These are phyloP conservation scores for Citrus medica DNA, from an alignment of 345 rosid genomes.

Conservation along the genomic window DNA sequence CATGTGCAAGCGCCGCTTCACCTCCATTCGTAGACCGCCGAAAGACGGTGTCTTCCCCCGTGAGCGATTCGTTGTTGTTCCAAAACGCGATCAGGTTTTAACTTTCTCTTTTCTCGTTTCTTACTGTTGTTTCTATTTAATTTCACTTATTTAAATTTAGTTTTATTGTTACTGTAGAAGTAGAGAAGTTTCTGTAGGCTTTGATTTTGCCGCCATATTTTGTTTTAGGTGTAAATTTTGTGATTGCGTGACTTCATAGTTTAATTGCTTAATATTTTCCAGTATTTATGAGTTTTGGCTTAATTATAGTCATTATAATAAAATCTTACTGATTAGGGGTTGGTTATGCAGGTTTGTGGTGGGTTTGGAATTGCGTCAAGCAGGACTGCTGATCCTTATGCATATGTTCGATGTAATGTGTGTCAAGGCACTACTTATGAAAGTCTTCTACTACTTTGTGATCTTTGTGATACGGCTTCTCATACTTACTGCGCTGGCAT, in stretches of 20 bases:
- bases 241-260: neutral
- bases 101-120: neutral
- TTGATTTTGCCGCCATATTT: neutral
- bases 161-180: neutral
- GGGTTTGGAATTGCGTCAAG: constrained; percentile 28
- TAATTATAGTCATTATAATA: neutral
- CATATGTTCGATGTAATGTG: constrained; percentile 31
- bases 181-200: neutral
- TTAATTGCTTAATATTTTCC: neutral
- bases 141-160: neutral
- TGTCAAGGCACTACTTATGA: constrained; percentile 40
- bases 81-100: constrained; percentile 50
- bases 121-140: neutral
- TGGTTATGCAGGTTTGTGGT: constrained; percentile 35
- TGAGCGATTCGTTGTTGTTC: constrained; percentile 37
- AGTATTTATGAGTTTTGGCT: neutral
- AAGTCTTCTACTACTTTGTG: constrained; percentile 46
- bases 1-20: constrained; percentile 54
- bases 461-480: constrained; percentile 54
- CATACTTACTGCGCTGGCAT: constrained; percentile 61
- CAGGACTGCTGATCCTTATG: constrained; percentile 39
- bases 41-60: constrained; percentile 33
- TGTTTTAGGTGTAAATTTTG: neutral
- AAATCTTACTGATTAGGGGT: neutral
- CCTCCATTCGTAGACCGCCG: constrained; percentile 35